Base-by-base conservation (phyloP, 306 rosid genomes). In the barrel medic (Medicago truncatula) region DNA sequence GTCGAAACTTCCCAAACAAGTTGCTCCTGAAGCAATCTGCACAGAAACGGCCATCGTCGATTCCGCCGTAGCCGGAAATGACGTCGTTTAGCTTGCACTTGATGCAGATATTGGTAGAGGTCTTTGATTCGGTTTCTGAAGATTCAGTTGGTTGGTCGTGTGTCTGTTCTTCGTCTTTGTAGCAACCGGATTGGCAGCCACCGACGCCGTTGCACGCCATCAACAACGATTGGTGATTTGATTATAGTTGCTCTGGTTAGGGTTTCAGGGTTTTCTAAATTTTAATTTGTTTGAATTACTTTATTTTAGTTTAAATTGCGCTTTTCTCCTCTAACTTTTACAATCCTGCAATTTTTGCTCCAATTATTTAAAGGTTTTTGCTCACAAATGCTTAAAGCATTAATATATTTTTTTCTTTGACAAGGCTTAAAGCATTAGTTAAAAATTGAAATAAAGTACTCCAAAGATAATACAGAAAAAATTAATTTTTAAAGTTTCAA, bases 171-270 rank as follows among this genome's bases (percentile, higher is more conserved):
- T 85, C 90, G 65, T 79, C 82, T 80, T 77, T 81, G 85, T 88
- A 79, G 89, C 98, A 94, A 70, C 70, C 85, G 74, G 97, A 91
- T 16, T 88, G 88, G 83, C 97, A 94, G 2, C 77, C 77, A 4
- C 78, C 77, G 41, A 88, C 81, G 80, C 90, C 86, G 68, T 76
- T 85, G 87, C 98, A 91, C 64, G 97, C 97, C 98, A 94, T 94
- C 66, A 28, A 25, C 60, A 70, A n/a, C 16, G 44, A 58, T 56
- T 17, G 2, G 53, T 60, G n/a, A 70, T 50, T 39, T 67, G 21
- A 70, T 31, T 20, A 8, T 74, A 9, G 47, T 73, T 2, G 0
- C 69, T 23, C n/a, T 18, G 18, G 15, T 66, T 85, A 74, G 81
- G 83, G 85, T 74, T 80, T 73, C 56, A 23, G 49, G 79, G 38